These are phyloP conservation scores for Trichosporon asahii DNA, from an alignment of 1,284 basidiomycete species.

Conservation along the genomic window DNA sequence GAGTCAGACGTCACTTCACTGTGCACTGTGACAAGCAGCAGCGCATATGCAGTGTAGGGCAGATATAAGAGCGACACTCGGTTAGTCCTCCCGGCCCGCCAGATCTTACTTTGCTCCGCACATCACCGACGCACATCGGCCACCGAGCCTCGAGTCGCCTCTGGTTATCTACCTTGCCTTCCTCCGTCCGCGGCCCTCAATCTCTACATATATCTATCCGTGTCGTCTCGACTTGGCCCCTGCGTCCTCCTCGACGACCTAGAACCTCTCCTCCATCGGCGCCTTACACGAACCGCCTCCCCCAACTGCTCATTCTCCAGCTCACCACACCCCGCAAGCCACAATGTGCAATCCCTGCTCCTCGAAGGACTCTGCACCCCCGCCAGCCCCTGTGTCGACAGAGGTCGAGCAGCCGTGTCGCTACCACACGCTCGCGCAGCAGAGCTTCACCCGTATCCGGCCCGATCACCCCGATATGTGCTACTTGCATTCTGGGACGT, in stretches of 20 bases:
- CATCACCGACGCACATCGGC: too few relatives aligned
- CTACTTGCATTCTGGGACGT: not conserved
- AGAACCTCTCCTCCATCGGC: too few relatives aligned
- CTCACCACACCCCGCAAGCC: too few relatives aligned
- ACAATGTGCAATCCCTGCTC: not conserved
- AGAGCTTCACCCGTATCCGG: not conserved
- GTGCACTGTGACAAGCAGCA: not conserved
- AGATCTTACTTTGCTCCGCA: not conserved
- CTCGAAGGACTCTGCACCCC: not conserved
- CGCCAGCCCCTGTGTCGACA: not conserved
- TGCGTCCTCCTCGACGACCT: not conserved
- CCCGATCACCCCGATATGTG: conserved; percentile 4
- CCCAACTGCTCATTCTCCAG: too few relatives aligned
- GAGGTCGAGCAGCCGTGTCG: not conserved
- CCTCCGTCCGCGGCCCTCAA: too few relatives aligned
- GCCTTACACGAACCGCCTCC: too few relatives aligned
- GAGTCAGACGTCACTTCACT: too few relatives aligned
- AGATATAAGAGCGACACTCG: not conserved
- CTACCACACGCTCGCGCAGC: conserved; percentile 1
- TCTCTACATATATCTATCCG: too few relatives aligned
- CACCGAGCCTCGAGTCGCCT: too few relatives aligned
- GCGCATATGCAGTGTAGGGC: not conserved
- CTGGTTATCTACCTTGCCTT: not conserved
- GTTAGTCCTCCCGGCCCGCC: not conserved
- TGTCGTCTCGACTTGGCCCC: too few relatives aligned